phyloP scores from a whole-genome alignment of 2,329 filamentous ascomycete species.

The Fusarium albidum region DNA sequence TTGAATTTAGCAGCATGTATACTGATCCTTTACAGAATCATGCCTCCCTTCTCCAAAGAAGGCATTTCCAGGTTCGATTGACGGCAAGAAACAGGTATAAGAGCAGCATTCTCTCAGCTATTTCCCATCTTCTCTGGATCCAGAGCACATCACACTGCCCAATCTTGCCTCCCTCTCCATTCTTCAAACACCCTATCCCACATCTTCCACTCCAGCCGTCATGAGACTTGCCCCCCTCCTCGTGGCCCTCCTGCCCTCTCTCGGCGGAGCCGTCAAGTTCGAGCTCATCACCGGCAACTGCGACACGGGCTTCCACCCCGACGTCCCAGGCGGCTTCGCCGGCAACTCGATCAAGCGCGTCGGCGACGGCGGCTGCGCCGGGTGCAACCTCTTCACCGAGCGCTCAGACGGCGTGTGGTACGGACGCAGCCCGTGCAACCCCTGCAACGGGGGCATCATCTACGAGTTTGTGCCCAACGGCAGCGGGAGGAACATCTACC shows the following conservation, averaged over 20 bases:
- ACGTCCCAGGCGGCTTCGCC: background rate
- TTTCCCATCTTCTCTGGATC: background rate
- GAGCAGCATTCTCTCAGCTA: background rate
- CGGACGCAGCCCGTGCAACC: background rate
- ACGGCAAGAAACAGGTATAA: no score
- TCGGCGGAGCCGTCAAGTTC: background rate
- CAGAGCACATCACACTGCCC: no score
- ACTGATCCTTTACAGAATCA: no score
- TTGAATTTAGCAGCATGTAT: no score
- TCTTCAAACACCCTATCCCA: background rate
- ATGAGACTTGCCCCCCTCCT: background rate
- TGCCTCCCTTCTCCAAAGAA: no score
- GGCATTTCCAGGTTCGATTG: no score
- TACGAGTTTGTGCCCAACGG: background rate
- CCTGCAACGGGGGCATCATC: background rate
- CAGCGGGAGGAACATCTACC: constrained; percentile 1
- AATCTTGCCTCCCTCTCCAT: background rate
- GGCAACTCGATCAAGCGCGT: background rate
- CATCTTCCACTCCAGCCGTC: background rate
- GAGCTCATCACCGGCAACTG: constrained; percentile 1
- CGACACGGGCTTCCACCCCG: background rate
- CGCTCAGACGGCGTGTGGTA: constrained; percentile 1
- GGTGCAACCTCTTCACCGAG: background rate
- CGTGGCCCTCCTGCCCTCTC: constrained; percentile 1
- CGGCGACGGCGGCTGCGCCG: background rate